Evolutionary conservation across 2,329 filamentous ascomycete species (phyloP), one percentile per base, ranked within the genome.

Genomic region (Elsinoe arachidis): DNA sequence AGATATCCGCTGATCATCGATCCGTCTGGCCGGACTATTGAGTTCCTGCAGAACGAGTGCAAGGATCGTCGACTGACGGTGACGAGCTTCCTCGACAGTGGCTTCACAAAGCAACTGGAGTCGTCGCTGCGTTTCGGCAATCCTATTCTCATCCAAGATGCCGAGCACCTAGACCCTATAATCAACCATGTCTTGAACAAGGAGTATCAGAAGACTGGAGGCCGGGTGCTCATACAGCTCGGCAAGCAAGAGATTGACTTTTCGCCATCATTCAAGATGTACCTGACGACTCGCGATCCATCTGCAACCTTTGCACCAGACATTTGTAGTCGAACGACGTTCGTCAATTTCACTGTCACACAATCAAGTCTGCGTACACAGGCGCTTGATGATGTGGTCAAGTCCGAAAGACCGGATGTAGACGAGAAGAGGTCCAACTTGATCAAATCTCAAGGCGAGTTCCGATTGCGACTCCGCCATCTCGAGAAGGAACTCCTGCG

Each of bases 181-280:
- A 84, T 99, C 66, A 99, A 97, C 68, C 93, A 99, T 66, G 92
- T 99, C 57, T 83, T 99, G 73, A 99, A 99, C 77, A 99, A 99
- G 72, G 93, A 99, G 69, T 99, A 99, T 72, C 95, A 99, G 73
- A 95, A 91, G 76, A 99, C 95, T 26, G 93, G 93, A 64, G 93
- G 93, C 19, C 92, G 93, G 80, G 92, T 97, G 46, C 84, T 99
- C 55, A 99, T 99, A 62, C 93, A 99, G 73, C 87, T 99, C 39
- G 93, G 93, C 67, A 96, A 93, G 73, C 95, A 99, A 73, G 91
- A 99, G 74, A 99, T 99, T 63, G 93, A 99, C 72, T 99, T 99
- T 74, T 99, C 93, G 53, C 92, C 93, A 1, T 84, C 91, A 0
- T 99, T 99, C 80, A 93, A 87, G 74, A 80, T 99, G 33, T 99